Evolutionary conservation across 441 rosid species (phyloP), one percentile per base, ranked within the genome.

Genomic region (Populus hybrid): DNA sequence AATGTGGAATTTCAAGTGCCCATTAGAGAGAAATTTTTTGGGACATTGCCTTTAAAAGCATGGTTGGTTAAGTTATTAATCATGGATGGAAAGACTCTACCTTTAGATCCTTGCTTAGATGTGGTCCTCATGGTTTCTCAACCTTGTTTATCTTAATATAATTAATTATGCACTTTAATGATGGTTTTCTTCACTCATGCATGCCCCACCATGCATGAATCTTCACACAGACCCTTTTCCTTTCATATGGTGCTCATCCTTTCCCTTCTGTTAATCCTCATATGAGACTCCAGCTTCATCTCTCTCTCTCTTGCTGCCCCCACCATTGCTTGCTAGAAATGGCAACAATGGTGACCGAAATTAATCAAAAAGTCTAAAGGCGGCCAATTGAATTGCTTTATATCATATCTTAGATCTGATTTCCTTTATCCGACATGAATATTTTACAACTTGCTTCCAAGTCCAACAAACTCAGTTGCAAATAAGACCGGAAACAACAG

Each of bases 1-100:
- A 67, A 65, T 81, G 40, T 24, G 69, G 71, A 70, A 77, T 76
- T 72, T 88, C 32, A 69, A 78, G 73, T 65, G 59, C 34, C 46
- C 36, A 76, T 80, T 78, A 78, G 68, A 20, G 68, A 72, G 73
- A 23, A 76, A 80, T 36, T 79, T 75, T 24, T 70, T 67, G 79
- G 85, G 77, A 76, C 76, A 73, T 87, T 86, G 87, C 85, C 86
- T 86, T 88, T 85, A 79, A 91, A 91, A 90, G 90, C 87, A 81
- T 88, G 90, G 93, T 92, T 92, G 94, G 94, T 90, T 87, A 83
- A 87, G 88, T 89, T 83, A 87, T 77, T 86, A 81, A 90, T 94
- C 92, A 90, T 83, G 84, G 95, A 85, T 88, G 89, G 85, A 84
- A 85, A 87, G 79, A 89, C 79, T 87, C 85, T 73, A 87, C 92